Evolutionary conservation across 306 rosid genomes (phyloP), one percentile per base, ranked within the genome.

Genomic region (Leucaena leucocephala): DNA sequence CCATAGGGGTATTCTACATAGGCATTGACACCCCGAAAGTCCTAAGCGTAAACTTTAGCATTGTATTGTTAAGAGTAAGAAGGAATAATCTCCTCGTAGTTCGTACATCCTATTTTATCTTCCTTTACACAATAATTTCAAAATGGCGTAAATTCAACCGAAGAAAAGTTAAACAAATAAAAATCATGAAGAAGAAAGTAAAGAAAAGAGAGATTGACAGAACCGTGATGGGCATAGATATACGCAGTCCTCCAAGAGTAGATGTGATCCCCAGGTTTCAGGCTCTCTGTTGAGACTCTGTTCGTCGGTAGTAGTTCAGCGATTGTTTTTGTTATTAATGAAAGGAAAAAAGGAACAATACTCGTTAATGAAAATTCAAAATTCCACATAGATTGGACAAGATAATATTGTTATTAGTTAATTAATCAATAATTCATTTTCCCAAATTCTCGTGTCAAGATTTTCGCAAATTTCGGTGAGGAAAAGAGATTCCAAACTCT

Each of bases 191-290:
- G 22, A 43, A 45, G 38, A 27, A 27, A 27, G 9, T 2, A 43
- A 69, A 27, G 7, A 48, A 15, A 43, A 58, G 61, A 81, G 68
- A 19, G 76, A 35, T 61, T 38, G 78, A 54, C 61, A 75, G 78
- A 67, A 94, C 97, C 98, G 65, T 94, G 97, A 91, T 94, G 98
- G 7, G 97, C 97, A 71, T 94, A 94, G n/a, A 87, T 82, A 72
- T 94, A 94, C 35, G 93, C 97, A 83, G 87, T 66, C 82, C 98
- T 92, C 97, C 95, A 94, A 68, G 94, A 88, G 84, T 94, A 94
- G 72, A 94, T 86, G 80, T 94, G 98, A 92, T 94, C 97, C 81
- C 98, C 97, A 2, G 90, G 90, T 68, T 92, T 89, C 77, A 94
- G 82, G 62, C 88, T 82, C 83, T 81, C 90, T 77, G 81, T 85